Evolutionary conservation across 306 rosid species (phyloP).

Genomic region (Cicer pinnatifidum): DNA sequence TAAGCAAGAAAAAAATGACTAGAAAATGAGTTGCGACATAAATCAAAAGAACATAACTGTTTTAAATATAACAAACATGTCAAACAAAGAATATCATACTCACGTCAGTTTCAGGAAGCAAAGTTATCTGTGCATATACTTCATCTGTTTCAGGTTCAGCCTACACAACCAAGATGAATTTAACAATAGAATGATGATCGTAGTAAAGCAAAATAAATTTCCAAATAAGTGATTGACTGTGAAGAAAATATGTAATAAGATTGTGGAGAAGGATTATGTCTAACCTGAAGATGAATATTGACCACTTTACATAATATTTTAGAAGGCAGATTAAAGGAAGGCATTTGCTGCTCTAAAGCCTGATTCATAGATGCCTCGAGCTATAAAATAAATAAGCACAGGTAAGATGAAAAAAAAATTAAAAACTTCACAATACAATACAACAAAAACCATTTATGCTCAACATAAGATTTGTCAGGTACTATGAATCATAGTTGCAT

Average conservation of each 20-base stretch:
- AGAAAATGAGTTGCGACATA: slow-evolving; percentile 40
- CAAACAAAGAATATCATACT: slow-evolving; percentile 45
- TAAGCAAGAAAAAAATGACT: slow-evolving; percentile 20
- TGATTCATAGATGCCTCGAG: too few species aligned
- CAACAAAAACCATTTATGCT: slow-evolving; percentile 16
- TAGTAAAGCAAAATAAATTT: slow-evolving; percentile 27
- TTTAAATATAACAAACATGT: slow-evolving; percentile 23
- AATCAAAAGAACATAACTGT: slow-evolving; percentile 7
- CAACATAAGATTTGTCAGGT: not conserved
- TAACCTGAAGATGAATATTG: too few species aligned
- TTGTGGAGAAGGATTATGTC: too few species aligned
- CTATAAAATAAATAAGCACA: slow-evolving; percentile 29
- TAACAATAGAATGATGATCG: slow-evolving; percentile 29
- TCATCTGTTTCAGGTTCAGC: slow-evolving; percentile 97
- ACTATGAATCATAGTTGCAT: slow-evolving; percentile 26
- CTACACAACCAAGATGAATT: slow-evolving; percentile 55
- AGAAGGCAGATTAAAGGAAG: too few species aligned
- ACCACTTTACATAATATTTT: too few species aligned
- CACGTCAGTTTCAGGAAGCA: slow-evolving; percentile 85
- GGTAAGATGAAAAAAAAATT: slow-evolving; percentile 27
- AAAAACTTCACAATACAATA: slow-evolving; percentile 14
- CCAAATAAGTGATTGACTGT: slow-evolving; percentile 7
- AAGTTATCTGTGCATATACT: slow-evolving; percentile 91
- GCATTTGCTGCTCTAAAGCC: too few species aligned
- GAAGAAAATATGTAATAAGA: slow-evolving; percentile 17